Conservation (phyloP, 2,329 filamentous ascomycete genomes). For the Teratosphaeriaceae sp. region DNA sequence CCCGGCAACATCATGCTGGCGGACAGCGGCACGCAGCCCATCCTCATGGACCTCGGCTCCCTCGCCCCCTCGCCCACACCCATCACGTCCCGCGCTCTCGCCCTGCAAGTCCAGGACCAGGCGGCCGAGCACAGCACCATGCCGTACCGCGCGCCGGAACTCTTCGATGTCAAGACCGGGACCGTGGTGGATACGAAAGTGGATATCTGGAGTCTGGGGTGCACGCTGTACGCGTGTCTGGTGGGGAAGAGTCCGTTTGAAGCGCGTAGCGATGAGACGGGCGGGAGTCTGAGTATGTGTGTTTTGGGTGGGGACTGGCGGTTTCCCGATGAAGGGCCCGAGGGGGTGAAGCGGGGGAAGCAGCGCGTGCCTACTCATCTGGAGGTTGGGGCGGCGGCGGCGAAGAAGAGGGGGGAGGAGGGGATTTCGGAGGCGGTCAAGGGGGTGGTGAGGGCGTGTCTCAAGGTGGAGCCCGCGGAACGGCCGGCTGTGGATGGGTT, state of each 20-base stretch:
- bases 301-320: slow-evolving; percentile 92
- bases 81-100: slow-evolving; percentile 83
- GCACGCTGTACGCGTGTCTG: slow-evolving; percentile 94
- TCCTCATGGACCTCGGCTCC: slow-evolving; percentile 96
- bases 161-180: slow-evolving; percentile 96
- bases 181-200: slow-evolving; percentile 90
- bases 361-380: slow-evolving; percentile 42
- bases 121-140: slow-evolving; percentile 97
- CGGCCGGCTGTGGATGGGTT: slow-evolving; percentile 81
- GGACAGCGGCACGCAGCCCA: slow-evolving; percentile 78
- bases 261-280: slow-evolving; percentile 90
- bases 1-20: slow-evolving; percentile 99
- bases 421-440: slow-evolving; percentile 75
- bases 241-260: slow-evolving; percentile 97
- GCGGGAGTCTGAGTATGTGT: slow-evolving; percentile 86
- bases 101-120: slow-evolving; percentile 86
- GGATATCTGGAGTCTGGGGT: slow-evolving; percentile 95
- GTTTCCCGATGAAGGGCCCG: slow-evolving; percentile 80
- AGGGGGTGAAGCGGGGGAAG: slow-evolving; percentile 50
- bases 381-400: slow-evolving; percentile 19
- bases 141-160: slow-evolving; percentile 94
- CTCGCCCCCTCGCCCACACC: slow-evolving; percentile 79
- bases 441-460: slow-evolving; percentile 78
- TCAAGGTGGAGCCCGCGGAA: slow-evolving; percentile 80
- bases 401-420: slow-evolving; percentile 35